Evolutionary conservation across 768 basidiomycete genomes (phyloP).

Genomic region (Termitomyces sp.): DNA sequence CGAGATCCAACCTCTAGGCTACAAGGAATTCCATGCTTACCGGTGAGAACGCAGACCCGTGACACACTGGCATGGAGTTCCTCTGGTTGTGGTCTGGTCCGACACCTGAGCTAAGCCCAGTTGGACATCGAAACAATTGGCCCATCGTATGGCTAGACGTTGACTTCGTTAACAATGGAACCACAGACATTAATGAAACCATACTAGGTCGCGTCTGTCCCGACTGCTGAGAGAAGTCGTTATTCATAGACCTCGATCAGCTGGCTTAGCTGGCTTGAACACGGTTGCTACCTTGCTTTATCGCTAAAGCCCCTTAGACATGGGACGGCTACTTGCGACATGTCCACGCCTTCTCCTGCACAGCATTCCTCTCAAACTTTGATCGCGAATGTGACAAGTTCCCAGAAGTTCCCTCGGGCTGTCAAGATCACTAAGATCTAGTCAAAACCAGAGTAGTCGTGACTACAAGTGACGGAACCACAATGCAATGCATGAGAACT

Average conservation of each 20-base stretch:
- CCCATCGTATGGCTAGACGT: background rate
- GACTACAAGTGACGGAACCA: slow-evolving; percentile 9
- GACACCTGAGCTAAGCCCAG: background rate
- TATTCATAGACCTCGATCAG: background rate
- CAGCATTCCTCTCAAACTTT: slow-evolving; percentile 16
- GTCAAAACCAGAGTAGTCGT: slow-evolving; percentile 14
- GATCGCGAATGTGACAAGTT: slow-evolving; percentile 10
- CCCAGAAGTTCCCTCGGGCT: slow-evolving; percentile 9
- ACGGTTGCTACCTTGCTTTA: slow-evolving; percentile 1
- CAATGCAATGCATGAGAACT: slow-evolving; percentile 12
- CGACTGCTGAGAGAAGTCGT: background rate
- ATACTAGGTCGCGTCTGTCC: slow-evolving; percentile 6
- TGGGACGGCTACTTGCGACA: background rate
- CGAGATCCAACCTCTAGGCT: slow-evolving; percentile 7
- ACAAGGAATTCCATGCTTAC: background rate
- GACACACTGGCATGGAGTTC: too few relatives aligned
- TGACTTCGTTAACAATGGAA: slow-evolving; percentile 3
- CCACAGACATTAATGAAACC: slow-evolving; percentile 6
- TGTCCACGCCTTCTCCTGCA: slow-evolving; percentile 14
- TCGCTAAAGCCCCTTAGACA: background rate
- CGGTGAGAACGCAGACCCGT: background rate
- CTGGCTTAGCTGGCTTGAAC: background rate
- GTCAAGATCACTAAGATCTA: slow-evolving; percentile 17
- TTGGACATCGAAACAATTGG: slow-evolving; percentile 2
- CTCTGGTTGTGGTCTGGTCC: too few relatives aligned